These are phyloP conservation scores for Nannochloris sp. DNA, from an alignment of 139 green algal species.

Conservation along the genomic window DNA sequence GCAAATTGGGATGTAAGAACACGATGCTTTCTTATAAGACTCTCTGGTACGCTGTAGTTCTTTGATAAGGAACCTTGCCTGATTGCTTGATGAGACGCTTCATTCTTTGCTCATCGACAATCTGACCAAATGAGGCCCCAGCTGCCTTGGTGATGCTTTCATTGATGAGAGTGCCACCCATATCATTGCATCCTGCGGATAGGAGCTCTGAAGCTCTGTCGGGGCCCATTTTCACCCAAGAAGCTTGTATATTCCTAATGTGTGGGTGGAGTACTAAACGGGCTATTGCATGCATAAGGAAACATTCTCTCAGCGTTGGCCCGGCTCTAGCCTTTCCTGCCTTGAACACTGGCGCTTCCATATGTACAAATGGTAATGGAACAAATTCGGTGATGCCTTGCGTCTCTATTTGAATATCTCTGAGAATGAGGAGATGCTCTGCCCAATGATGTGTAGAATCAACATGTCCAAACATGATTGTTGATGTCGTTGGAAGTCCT, in stretches of 20 bases:
- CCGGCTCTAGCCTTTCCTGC: conserved; percentile 44
- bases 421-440: conserved; percentile 54
- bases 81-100: conserved; percentile 52
- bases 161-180: conserved; percentile 87
- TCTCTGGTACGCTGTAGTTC: conserved; percentile 67
- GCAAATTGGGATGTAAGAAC: no score
- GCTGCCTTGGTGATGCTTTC: conserved; percentile 82
- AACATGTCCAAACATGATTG: conserved; percentile 85
- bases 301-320: conserved; percentile 68
- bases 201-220: conserved; percentile 53
- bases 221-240: conserved; percentile 86
- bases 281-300: conserved; percentile 72
- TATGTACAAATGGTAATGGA: conserved; percentile 90
- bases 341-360: conserved; percentile 75
- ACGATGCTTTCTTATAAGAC: background rate
- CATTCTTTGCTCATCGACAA: conserved; percentile 61
- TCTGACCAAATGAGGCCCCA: conserved; percentile 65
- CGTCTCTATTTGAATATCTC: conserved; percentile 38
- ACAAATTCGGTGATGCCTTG: conserved; percentile 80
- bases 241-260: conserved; percentile 64
- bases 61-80: conserved; percentile 42
- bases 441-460: conserved; percentile 56
- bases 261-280: conserved; percentile 52
- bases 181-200: conserved; percentile 76
- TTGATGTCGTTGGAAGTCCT: conserved; percentile 71